Percentiles rank a stretch among this genome's conserved stretches.
Conservation (phyloP, 345 rosid species). For the Arabis alpina region DNA sequence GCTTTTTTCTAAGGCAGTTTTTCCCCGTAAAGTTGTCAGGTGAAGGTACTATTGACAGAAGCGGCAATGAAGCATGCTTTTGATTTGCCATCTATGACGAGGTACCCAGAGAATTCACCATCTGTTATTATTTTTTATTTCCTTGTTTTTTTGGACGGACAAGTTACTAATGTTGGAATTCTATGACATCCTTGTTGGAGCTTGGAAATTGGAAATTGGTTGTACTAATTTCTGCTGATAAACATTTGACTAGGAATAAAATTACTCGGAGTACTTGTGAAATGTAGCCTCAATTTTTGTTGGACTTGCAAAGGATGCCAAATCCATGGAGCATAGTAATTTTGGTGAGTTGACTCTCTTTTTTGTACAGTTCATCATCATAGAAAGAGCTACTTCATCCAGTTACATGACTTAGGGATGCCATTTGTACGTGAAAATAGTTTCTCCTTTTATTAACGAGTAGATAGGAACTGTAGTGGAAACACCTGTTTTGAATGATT, state of each 20-base stretch:
- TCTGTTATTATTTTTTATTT: constrained; percentile 4
- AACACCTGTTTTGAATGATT: not conserved
- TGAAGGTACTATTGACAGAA: constrained; percentile 53
- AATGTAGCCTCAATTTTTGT: too few relatives aligned
- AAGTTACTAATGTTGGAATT: constrained; percentile 1
- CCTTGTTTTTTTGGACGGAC: constrained; percentile 7
- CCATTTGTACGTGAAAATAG: constrained; percentile 23
- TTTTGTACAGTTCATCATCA: constrained; percentile 14
- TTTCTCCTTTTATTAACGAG: not conserved
- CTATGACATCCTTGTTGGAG: constrained; percentile 23
- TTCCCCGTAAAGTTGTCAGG: constrained; percentile 43
- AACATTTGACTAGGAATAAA: constrained; percentile 55
- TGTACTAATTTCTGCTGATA: constrained; percentile 41
- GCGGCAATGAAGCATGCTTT: constrained; percentile 57
- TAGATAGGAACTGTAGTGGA: constrained; percentile 8
- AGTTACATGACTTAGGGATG: constrained; percentile 11
- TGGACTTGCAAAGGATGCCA: constrained; percentile 68
- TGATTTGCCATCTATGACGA: constrained; percentile 59
- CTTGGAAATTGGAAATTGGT: constrained; percentile 21
- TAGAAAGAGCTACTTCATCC: not conserved
- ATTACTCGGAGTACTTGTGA: too few relatives aligned
- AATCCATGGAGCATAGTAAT: constrained; percentile 67
- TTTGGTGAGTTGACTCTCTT: constrained; percentile 59
- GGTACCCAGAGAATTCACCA: constrained; percentile 49
- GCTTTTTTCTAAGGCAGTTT: constrained; percentile 22